phyloP scores from a whole-genome alignment of 257 asterid genomes.

The Oldenlandia corymbosa region DNA sequence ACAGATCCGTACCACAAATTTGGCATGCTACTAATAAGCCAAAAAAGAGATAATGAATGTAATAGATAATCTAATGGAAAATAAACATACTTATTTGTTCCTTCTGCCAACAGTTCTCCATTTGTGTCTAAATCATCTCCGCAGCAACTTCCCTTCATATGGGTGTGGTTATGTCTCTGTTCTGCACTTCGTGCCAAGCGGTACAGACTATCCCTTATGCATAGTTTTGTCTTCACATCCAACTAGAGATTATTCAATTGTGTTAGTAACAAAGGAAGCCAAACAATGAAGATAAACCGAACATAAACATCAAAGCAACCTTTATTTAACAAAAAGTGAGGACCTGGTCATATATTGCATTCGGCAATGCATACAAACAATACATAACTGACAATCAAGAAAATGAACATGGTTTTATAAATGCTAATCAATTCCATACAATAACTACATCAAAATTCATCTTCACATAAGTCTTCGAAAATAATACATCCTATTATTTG shows the following conservation, averaged over 20 bases:
- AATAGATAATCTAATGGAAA: neutral
- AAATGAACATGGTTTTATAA: too few relatives aligned
- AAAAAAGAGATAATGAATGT: neutral
- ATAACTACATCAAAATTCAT: neutral
- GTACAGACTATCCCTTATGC: constrained; percentile 87
- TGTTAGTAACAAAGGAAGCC: neutral
- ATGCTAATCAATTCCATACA: neutral
- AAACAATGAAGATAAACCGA: neutral
- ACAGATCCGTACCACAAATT: too few relatives aligned
- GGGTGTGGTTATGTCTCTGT: constrained; percentile 48
- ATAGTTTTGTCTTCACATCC: constrained; percentile 74
- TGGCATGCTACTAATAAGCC: neutral
- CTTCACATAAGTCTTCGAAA: too few relatives aligned
- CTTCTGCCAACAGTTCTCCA: constrained; percentile 39
- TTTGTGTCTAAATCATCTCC: constrained; percentile 41
- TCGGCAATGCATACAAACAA: too few relatives aligned
- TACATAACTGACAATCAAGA: too few relatives aligned
- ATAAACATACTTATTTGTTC: constrained; percentile 44
- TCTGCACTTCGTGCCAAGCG: constrained; percentile 87
- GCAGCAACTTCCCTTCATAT: constrained; percentile 20
- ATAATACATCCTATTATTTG: neutral
- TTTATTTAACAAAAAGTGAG: too few relatives aligned
- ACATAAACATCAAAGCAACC: neutral
- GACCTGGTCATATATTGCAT: too few relatives aligned
- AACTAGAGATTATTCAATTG: constrained; percentile 39